Base-by-base conservation (phyloP, 1,284 basidiomycete genomes). In the Microbotryum scabiosae region DNA sequence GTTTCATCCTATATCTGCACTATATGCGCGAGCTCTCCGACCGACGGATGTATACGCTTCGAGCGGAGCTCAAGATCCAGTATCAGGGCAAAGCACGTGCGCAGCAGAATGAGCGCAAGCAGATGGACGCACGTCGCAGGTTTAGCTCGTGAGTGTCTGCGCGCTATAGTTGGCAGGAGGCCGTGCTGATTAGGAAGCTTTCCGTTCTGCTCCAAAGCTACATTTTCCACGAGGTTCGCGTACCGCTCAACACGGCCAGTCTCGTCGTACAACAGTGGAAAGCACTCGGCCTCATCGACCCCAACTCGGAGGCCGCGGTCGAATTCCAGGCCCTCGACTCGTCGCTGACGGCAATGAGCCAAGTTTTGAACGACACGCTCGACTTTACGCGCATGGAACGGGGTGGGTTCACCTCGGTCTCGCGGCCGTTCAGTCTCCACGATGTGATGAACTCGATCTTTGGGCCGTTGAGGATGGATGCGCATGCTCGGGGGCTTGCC, bases 251-350 rank as follows among this genome's bases (percentile, higher is more conserved):
- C 72, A 92, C 89, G 41, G 90, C 90, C 1, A 76, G 86, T 88
- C 78, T 93, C 41, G 90, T 90, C 0, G 85, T 91, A 10, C 90
- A 93, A 76, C 93, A 94, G 71, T 85, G 93, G 80, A 85, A 86
- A 63, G 88, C 87, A 1, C 82, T 80, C 0, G 81, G 82, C 9
- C 79, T 79, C 8, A 79, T 90, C 48, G 79, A 79, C 5, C 82
- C 76, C 48, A n/a, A 64, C 7, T 62, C 81, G 66, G 80, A 82
- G 21, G 82, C 86, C 65, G 85, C 86, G 65, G 81, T 89, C 51
- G 88, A 90, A 74, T 88, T 88, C 72, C 82, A 81, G 65, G 88
- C 87, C 7, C 79, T 93, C 25, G 85, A 86, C 69, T 87, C 87
- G 3, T 88, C 85, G 72, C 76, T 93, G 59, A 85, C 82, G 62